Percentiles rank a stretch among this genome's conserved stretches.
phyloP scores from a whole-genome alignment of 2,329 filamentous ascomycete genomes.

The Calonectria montana region DNA sequence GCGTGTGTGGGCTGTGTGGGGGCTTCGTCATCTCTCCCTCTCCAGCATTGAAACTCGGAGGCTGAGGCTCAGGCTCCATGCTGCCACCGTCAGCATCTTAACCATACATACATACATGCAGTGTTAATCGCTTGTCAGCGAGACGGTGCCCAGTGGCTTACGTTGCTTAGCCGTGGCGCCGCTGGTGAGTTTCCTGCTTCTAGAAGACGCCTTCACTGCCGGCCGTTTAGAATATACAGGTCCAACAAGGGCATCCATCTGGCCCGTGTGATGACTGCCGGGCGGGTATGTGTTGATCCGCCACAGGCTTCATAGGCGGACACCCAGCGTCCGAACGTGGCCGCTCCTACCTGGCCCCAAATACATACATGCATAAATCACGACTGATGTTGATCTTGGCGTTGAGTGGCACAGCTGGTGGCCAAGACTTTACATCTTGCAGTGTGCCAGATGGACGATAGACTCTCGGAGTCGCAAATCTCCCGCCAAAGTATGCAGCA shows the following conservation, averaged over 20 bases:
- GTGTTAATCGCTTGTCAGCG: background rate
- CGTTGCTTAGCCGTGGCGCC: background rate
- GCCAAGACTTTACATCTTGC: too few relatives aligned
- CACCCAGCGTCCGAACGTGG: background rate
- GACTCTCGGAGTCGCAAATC: background rate
- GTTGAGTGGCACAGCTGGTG: background rate
- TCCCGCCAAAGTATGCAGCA: background rate
- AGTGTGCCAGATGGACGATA: background rate
- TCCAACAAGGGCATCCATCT: background rate
- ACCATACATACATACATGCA: background rate
- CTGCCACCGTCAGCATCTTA: background rate
- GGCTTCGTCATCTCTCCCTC: background rate
- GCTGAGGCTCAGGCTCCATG: background rate
- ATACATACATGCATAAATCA: background rate
- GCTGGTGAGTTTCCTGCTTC: background rate
- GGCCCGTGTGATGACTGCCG: background rate
- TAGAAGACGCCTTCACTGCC: background rate
- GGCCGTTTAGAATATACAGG: background rate
- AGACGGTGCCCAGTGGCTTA: background rate
- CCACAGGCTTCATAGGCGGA: background rate
- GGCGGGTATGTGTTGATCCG: background rate
- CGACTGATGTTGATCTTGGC: background rate
- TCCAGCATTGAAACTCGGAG: background rate
- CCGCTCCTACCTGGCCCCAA: background rate
- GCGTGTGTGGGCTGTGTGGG: background rate